Evolutionary conservation across 441 rosid genomes (phyloP), one percentile per base, ranked within the genome.

Genomic region (Corymbia calophylla): DNA sequence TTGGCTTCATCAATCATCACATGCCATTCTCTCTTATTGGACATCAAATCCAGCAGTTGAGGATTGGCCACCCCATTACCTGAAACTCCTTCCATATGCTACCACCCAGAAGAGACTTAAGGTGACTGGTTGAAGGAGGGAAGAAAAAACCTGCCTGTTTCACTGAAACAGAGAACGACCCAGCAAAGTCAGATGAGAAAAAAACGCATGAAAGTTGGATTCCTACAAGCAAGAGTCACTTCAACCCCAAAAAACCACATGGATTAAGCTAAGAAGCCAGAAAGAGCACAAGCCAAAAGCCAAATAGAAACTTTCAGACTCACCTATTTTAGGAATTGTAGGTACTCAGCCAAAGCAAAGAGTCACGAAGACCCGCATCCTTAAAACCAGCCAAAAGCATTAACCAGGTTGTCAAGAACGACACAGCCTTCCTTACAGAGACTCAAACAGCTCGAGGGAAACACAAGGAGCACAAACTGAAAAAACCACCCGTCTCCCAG

Each of bases 11-110:
- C 70, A 86, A 88, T 91, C 87, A 88, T 89, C 85, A 88, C 90
- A 49, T 90, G 73, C 88, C 92, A 94, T 29, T 93, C 93, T 88
- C 94, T 93, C 88, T 89, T 93, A 88, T 92, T 92, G 18, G 93
- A 87, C 44, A 94, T 95, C 94, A 95, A 92, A 91, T 94, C 90
- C 68, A 95, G 93, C 31, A 95, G 92, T 88, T 93, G 92, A 18
- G 92, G 95, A 91, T 93, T 81, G 19, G 87, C 44, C 92, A 92
- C 95, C 23, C 91, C 94, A 90, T 91, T 93, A 90, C 93, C 95
- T 62, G 93, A 91, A 90, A 88, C 81, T 89, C 93, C 92, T 44
- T 92, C 94, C 98, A 95, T 95, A 80, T 54, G 21, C 51, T 44
- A 77, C n/a, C 89, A 55, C 54, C 55, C 48, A 53, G 39, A 54